Evolutionary conservation across 495 filamentous ascomycete genomes (phyloP).

Genomic region (Podospora pseudopauciseta): DNA sequence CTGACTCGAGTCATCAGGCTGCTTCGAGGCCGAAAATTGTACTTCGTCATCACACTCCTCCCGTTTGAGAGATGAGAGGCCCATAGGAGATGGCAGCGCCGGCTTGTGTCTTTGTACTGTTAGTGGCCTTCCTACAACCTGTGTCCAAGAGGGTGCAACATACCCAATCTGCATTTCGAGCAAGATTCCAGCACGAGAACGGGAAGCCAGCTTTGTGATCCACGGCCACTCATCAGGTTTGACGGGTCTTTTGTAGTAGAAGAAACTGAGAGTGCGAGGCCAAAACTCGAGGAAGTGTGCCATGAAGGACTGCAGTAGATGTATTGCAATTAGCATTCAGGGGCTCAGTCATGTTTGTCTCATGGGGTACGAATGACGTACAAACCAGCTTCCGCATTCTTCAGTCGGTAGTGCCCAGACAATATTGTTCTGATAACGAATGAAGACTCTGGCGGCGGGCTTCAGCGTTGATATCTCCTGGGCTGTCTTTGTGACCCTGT

Average conservation of each 20-base stretch:
- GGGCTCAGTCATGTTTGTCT: too few species aligned
- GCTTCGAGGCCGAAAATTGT: neutral
- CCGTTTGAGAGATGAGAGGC: neutral
- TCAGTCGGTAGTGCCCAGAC: constrained; percentile 26
- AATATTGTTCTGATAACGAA: constrained; percentile 10
- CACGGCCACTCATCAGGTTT: constrained; percentile 30
- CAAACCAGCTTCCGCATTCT: constrained; percentile 39
- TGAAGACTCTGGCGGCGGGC: constrained; percentile 5
- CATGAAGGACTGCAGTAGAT: constrained; percentile 23
- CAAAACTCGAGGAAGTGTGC: constrained; percentile 39
- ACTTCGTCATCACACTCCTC: neutral
- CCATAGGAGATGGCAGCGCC: neutral
- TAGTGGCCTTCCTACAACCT: neutral
- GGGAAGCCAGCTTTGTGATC: constrained; percentile 24
- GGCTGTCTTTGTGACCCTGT: constrained; percentile 1
- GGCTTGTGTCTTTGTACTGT: neutral
- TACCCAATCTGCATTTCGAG: constrained; percentile 18
- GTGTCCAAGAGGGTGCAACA: neutral
- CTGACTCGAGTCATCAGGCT: neutral
- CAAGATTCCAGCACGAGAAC: constrained; percentile 5
- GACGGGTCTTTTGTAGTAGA: constrained; percentile 21
- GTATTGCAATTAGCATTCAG: neutral
- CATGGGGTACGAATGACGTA: constrained; percentile 8
- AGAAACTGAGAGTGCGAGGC: constrained; percentile 28
- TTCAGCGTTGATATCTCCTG: constrained; percentile 1